Evolutionary conservation across 2,329 filamentous ascomycete species (phyloP).

Genomic region (Rutstroemia sp.): DNA sequence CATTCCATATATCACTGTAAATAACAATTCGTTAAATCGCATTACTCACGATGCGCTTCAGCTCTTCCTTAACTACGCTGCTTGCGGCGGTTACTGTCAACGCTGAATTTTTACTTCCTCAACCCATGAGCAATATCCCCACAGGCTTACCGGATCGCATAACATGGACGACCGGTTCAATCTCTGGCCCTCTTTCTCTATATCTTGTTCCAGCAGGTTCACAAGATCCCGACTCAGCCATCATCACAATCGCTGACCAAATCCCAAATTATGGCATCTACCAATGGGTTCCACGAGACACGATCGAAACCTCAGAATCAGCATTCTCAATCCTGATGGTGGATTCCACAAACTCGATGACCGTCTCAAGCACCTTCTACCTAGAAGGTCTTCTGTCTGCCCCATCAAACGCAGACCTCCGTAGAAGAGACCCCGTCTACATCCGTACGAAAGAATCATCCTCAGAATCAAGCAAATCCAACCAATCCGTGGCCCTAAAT

Average conservation of each 20-base stretch:
- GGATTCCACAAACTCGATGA: background rate
- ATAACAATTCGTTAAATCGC: background rate
- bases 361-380: background rate
- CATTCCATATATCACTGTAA: background rate
- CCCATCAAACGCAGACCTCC: background rate
- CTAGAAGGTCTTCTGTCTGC: background rate
- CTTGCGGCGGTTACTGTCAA: background rate
- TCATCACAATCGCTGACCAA: background rate
- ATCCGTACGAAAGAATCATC: background rate
- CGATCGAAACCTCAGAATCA: background rate
- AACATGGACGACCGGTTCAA: background rate
- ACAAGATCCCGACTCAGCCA: background rate
- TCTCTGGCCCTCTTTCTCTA: background rate
- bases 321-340: background rate
- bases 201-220: conserved; percentile 2
- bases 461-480: too few relatives aligned
- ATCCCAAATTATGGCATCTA: background rate
- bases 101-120: background rate
- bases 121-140: background rate
- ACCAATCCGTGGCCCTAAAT: background rate
- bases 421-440: background rate
- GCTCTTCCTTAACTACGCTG: background rate
- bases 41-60: background rate
- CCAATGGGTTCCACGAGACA: background rate
- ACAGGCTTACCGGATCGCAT: background rate